Base-by-base conservation (phyloP, 2,329 filamentous ascomycete genomes). In the Monosporascus sp. region DNA sequence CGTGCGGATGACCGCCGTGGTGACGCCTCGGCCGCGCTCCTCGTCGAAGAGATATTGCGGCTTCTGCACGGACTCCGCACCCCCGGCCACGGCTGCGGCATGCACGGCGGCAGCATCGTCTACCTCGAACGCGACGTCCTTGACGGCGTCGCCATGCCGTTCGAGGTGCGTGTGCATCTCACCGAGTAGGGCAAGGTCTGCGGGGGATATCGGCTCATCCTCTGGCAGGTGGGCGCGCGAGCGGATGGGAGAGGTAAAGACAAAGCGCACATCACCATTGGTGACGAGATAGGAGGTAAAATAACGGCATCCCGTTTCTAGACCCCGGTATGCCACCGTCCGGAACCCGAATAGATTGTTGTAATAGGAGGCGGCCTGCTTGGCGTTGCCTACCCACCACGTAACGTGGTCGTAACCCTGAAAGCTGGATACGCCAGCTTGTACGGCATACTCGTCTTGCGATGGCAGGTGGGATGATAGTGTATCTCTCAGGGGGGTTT, bases 301-400 rank as follows among this genome's bases (percentile, higher is more conserved):
- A 60, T 83, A 85, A 53, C 91, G 84, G 58, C 84, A 90, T 57
- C 91, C 91, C 1, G 92, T 97, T 72, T 97, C 92, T 5, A 97
- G 84, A 5, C 92, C 93, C 41, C 82, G 82, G 72, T 96, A 96
- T 57, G 93, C 93, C 53, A 96, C 73, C 20, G 82, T 83, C 65
- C 82, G 78, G 76, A 97, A 96, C 52, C 91, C 92, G 77, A 97
- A 91, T 60, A 91, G 88, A 11, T 84, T 86, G 61, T 87, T 86
- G 74, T 96, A 97, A 75, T 90, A 97, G 16, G 87, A 82, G 40
- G 92, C 92, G 3, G 91, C 90, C 77, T 97, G 92, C 75, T 97
- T 97, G 63, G 93, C 92, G 69, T 97, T 97, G 68, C 92, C 91
- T 31, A 97, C 93, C 77, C 91, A 96, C 92, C 92, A 97, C 62